Base-by-base conservation (phyloP, 208 protist genomes). In the Lotmaria passim region DNA sequence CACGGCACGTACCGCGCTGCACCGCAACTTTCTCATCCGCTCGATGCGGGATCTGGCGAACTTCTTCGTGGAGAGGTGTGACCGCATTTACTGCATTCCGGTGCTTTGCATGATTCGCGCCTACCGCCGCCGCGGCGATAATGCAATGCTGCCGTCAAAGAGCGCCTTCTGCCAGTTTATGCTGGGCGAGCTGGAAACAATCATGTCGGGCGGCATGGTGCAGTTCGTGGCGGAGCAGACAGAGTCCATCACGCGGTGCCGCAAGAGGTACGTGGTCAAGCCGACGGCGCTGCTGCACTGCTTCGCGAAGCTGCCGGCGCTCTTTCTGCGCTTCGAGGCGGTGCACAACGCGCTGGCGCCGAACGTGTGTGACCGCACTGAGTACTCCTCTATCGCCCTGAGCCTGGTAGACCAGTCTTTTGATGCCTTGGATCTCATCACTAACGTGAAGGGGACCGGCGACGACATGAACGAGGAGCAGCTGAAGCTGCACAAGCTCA, bases 361-460 rank as follows among this genome's bases (percentile, higher is more conserved):
- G 7, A 75, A 79, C 56, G 82, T 93, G 26, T 81, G 79, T 30
- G 88, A 91, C 66, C 79, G 78, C 69, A 88, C 79, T 39, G 83
- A 89, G 73, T 96, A 96, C 75, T 66, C 79, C 23, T 86, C 86
- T 24, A 87, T 92, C 60, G 75, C 82, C 19, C 64, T 75, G 12
- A 94, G 83, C 57, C 63, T 96, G 39, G 85, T 96, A 12, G 84
- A 94, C 43, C 89, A 94, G 60, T 82, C 83, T 26, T 96, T 96
- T 63, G 87, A 92, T 36, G 83, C 79, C 46, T 70, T 96, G 30
- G 87, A 96, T 52, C 59, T 66, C 51, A 80, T 93, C 55, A 93
- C 91, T 14, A 85, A 87, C 47, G 70, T 93, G 39, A 81, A 83
- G 73, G 63, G 58, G 21, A 66, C 38, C 10, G 58, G 59, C 21